Conservation (phyloP, 2,329 filamentous ascomycete species). For the Septoria linicola region DNA sequence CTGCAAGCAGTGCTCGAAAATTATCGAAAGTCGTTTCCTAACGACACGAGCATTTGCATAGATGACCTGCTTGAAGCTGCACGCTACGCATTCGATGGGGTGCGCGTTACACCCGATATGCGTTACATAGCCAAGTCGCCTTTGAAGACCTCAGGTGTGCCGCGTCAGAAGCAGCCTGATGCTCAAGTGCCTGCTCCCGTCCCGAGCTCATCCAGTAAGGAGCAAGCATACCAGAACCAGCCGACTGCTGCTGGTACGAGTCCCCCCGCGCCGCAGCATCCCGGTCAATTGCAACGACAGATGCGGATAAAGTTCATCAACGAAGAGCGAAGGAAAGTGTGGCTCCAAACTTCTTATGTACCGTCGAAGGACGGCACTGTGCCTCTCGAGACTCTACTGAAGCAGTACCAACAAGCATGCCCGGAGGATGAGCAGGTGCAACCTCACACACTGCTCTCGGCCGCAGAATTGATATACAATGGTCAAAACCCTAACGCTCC, state of each 20-base stretch:
- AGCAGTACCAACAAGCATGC: conserved; percentile 1
- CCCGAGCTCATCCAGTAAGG: background rate
- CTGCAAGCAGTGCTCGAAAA: background rate
- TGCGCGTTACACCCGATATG: conserved; percentile 38
- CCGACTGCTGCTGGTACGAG: no score
- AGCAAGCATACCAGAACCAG: no score
- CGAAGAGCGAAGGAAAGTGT: conserved; percentile 5
- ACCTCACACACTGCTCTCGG: conserved; percentile 4
- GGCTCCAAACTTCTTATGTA: background rate
- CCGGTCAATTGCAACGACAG: conserved; percentile 2
- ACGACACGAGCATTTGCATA: background rate
- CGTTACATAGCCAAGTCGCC: background rate
- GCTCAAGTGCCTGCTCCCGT: background rate
- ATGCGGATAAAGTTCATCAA: conserved; percentile 8
- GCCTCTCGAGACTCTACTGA: background rate
- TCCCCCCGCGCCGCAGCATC: background rate
- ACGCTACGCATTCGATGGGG: conserved; percentile 33
- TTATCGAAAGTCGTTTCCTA: conserved; percentile 1
- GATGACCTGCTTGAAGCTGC: conserved; percentile 29
- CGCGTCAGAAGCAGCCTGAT: background rate
- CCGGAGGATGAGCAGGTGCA: conserved; percentile 6
- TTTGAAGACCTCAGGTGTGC: background rate
- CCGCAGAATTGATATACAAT: background rate
- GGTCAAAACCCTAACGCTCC: background rate
- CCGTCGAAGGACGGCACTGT: background rate